Percentiles rank a stretch among this genome's conserved stretches.
Conservation (phyloP, 495 filamentous ascomycete species). For the Daldinia loculata region DNA sequence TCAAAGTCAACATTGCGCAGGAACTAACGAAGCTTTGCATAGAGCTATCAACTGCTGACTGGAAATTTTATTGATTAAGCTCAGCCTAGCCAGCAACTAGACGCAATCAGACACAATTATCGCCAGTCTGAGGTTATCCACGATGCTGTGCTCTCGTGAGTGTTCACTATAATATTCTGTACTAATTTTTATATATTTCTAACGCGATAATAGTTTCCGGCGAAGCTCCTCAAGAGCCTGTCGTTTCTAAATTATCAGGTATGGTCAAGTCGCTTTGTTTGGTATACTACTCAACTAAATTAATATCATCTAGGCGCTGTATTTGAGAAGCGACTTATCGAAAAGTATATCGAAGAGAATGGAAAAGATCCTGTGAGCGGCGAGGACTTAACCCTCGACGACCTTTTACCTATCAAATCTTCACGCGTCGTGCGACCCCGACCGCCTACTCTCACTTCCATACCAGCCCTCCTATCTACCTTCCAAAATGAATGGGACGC, state of each 20-base stretch:
- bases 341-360: constrained; percentile 93
- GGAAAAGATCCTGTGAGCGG: constrained; percentile 93
- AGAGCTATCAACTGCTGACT: constrained; percentile 8
- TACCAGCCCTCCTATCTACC: constrained; percentile 93
- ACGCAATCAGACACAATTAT: constrained; percentile 14
- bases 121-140: constrained; percentile 10
- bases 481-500: constrained; percentile 99
- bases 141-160: constrained; percentile 47
- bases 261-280: constrained; percentile 43
- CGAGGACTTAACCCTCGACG: constrained; percentile 84
- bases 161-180: neutral
- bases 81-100: constrained; percentile 21
- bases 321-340: constrained; percentile 94
- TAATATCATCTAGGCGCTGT: constrained; percentile 69
- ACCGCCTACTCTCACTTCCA: constrained; percentile 94
- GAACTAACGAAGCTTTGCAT: constrained; percentile 19
- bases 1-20: constrained; percentile 34
- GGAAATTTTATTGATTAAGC: constrained; percentile 25
- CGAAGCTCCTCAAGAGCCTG: constrained; percentile 93
- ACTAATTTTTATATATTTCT: constrained; percentile 9
- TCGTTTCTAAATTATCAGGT: constrained; percentile 94
- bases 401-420: constrained; percentile 87
- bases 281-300: constrained; percentile 40
- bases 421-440: constrained; percentile 83
- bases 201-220: constrained; percentile 77